These are phyloP conservation scores for Hypoxylon sp. DNA, from an alignment of 2,329 filamentous ascomycete species.

Conservation along the genomic window DNA sequence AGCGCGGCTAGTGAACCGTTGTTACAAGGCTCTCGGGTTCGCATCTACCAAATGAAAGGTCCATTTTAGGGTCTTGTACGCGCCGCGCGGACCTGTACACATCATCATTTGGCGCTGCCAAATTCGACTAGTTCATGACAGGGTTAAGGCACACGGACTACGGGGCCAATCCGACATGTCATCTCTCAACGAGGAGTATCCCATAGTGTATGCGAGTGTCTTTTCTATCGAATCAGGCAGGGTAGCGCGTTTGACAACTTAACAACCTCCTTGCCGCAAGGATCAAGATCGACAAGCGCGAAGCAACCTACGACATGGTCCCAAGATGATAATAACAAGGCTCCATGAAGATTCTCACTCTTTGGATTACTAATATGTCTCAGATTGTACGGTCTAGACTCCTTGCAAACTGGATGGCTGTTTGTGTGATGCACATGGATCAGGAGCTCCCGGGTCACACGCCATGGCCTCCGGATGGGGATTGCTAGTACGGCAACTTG, in stretches of 20 bases:
- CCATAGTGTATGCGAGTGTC: neutral
- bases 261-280: constrained; percentile 28
- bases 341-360: constrained; percentile 17
- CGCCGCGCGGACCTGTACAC: constrained; percentile 31
- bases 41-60: constrained; percentile 15
- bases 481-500: constrained; percentile 18
- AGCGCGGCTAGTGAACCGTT: neutral
- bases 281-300: constrained; percentile 22
- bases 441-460: constrained; percentile 9
- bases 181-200: constrained; percentile 30
- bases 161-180: constrained; percentile 38
- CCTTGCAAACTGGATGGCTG: constrained; percentile 1
- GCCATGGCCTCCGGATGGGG: constrained; percentile 14
- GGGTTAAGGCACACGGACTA: constrained; percentile 11
- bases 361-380: constrained; percentile 10
- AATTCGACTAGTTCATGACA: constrained; percentile 29
- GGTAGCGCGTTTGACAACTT: constrained; percentile 14
- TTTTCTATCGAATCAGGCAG: neutral
- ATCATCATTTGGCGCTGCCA: constrained; percentile 33
- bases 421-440: constrained; percentile 12
- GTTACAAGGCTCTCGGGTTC: constrained; percentile 23
- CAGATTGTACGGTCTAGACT: constrained; percentile 4
- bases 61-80: constrained; percentile 27
- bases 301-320: constrained; percentile 18
- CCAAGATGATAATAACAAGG: constrained; percentile 1